Evolutionary conservation across 495 filamentous ascomycete genomes (phyloP).

Genomic region (Aspergillus diversus): DNA sequence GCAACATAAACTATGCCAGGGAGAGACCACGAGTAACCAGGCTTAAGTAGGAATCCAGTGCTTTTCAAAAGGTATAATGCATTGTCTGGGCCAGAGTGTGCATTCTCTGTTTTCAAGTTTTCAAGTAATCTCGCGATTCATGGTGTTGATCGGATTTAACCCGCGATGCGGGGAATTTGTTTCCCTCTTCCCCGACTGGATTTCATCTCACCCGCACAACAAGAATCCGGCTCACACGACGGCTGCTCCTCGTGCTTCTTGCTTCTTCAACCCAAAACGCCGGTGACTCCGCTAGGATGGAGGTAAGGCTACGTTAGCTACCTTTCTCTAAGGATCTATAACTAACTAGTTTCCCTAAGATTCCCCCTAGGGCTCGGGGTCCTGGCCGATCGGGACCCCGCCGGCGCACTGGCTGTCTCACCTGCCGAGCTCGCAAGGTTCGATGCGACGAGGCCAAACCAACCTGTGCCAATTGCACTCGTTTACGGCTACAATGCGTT

Average conservation of each 20-base stretch:
- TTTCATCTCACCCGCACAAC: no score
- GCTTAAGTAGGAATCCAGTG: no score
- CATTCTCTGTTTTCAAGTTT: background rate
- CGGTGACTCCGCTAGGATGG: background rate
- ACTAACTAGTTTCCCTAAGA: slow-evolving; percentile 17
- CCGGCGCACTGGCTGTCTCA: slow-evolving; percentile 49
- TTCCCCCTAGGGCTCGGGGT: slow-evolving; percentile 41
- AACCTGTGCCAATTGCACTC: slow-evolving; percentile 43
- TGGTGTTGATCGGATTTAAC: background rate
- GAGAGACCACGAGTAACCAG: no score
- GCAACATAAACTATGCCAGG: no score
- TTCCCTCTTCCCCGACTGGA: background rate
- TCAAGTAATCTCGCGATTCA: background rate
- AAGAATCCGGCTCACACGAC: background rate
- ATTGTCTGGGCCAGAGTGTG: background rate
- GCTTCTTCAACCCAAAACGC: background rate
- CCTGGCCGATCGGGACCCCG: slow-evolving; percentile 45
- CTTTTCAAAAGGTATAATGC: no score
- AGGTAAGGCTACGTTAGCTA: background rate
- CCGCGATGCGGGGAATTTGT: slow-evolving; percentile 3
- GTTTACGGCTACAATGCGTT: slow-evolving; percentile 39
- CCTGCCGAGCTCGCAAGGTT: slow-evolving; percentile 51
- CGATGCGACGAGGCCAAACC: slow-evolving; percentile 49
- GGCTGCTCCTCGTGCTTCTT: background rate
- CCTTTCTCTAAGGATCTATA: background rate